Percentiles rank a stretch among this genome's conserved stretches.
phyloP scores from a whole-genome alignment of 2,329 filamentous ascomycete genomes.

The Dothideomycetes sp. region DNA sequence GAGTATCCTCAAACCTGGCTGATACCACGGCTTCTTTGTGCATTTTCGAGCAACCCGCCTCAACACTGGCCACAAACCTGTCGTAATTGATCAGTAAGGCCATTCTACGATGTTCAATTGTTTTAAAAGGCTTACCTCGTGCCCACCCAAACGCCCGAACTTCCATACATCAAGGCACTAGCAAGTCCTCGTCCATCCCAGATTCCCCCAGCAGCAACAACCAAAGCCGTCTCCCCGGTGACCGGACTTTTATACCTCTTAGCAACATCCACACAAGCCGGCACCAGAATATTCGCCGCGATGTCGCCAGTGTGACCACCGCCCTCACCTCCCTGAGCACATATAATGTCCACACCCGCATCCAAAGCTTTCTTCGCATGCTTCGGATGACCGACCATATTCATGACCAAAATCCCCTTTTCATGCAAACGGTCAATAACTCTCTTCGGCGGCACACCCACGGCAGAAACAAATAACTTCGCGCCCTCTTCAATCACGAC shows the following conservation, averaged over 20 bases:
- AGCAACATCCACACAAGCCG: constrained; percentile 78
- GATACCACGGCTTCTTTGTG: constrained; percentile 78
- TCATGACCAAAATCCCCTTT: constrained; percentile 81
- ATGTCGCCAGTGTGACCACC: constrained; percentile 89
- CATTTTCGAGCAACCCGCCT: constrained; percentile 69
- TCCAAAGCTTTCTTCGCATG: constrained; percentile 84
- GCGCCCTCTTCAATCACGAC: constrained; percentile 81
- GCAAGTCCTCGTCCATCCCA: constrained; percentile 74
- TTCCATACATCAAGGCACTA: constrained; percentile 76
- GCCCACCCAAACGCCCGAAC: constrained; percentile 85
- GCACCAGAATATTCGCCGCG: constrained; percentile 76
- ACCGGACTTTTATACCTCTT: constrained; percentile 60
- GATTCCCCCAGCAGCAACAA: constrained; percentile 84
- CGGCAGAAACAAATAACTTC: constrained; percentile 74
- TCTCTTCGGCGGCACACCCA: constrained; percentile 69
- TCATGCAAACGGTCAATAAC: constrained; percentile 70
- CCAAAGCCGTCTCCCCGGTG: constrained; percentile 61
- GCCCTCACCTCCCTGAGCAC: constrained; percentile 85
- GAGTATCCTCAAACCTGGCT: constrained; percentile 71
- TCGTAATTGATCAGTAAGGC: background rate
- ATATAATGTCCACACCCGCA: constrained; percentile 81
- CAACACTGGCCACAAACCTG: constrained; percentile 66
- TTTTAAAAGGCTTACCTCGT: constrained; percentile 46
- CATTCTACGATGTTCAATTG: background rate
- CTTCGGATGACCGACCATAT: constrained; percentile 91